Conservation (phyloP, 306 rosid genomes). For the Citrullus amarus region DNA sequence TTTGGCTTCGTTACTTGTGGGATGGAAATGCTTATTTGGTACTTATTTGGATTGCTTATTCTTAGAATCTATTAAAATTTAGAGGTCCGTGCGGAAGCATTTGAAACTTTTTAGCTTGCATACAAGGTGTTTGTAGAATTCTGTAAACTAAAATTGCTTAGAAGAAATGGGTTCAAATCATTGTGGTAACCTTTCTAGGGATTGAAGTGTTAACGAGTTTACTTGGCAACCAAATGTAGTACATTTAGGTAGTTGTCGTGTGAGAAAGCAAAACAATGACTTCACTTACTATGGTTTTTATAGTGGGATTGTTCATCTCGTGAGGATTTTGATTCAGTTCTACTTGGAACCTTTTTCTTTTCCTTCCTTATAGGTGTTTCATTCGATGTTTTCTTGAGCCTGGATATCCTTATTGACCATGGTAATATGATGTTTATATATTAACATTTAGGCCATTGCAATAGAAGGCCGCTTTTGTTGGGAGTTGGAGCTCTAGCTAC, state of each 20-base stretch:
- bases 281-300: not conserved
- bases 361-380: not conserved
- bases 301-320: not conserved
- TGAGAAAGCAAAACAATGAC: not conserved
- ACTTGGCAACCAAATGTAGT: not conserved
- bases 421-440: not conserved
- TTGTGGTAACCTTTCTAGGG: not conserved
- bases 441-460: slow-evolving; percentile 35
- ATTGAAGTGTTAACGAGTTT: not conserved
- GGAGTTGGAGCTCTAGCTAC: slow-evolving; percentile 66
- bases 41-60: not conserved
- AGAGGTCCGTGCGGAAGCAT: not conserved
- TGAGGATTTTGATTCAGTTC: not conserved
- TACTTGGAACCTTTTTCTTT: not conserved
- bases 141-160: not conserved
- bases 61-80: not conserved
- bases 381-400: not conserved
- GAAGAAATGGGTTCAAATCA: not conserved
- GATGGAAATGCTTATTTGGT: not conserved
- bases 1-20: not conserved
- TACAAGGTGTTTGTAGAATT: not conserved
- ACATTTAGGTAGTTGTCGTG: not conserved
- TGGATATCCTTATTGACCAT: not conserved
- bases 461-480: slow-evolving; percentile 62
- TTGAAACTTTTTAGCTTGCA: not conserved